A percentile compares a stretch with the other conserved stretches of the same genome.
phyloP scores from a whole-genome alignment of 257 asterid genomes.

The Coffea canephora region DNA sequence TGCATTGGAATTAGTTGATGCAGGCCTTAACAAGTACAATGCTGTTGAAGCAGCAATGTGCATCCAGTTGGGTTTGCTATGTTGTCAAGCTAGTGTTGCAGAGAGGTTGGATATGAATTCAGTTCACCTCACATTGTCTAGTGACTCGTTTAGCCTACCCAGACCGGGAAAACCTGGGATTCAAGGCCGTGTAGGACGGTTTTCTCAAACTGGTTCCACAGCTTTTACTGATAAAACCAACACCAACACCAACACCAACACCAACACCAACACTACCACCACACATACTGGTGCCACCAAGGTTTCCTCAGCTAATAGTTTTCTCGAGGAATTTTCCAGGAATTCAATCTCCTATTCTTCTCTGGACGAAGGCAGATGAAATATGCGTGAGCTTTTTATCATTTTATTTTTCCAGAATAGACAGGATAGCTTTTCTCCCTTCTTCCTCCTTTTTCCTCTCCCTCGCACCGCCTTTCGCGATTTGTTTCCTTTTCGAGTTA shows the following conservation, averaged over 20 bases:
- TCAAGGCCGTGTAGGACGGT: conserved; percentile 64
- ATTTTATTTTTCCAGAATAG: neutral
- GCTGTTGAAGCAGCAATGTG: conserved; percentile 59
- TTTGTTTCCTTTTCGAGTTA: neutral
- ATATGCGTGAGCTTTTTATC: neutral
- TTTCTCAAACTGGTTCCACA: conserved; percentile 49
- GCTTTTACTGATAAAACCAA: conserved; percentile 45
- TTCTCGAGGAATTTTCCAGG: conserved; percentile 60
- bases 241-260: conserved; percentile 33
- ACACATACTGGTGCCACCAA: conserved; percentile 38
- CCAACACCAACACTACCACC: conserved; percentile 32
- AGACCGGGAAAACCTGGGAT: conserved; percentile 69
- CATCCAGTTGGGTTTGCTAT: conserved; percentile 66
- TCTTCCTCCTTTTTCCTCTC: neutral
- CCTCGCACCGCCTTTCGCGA: neutral
- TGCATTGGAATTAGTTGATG: conserved; percentile 51
- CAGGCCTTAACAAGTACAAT: conserved; percentile 38
- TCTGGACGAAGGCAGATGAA: conserved; percentile 69
- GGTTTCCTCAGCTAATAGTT: conserved; percentile 35
- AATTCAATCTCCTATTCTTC: conserved; percentile 81
- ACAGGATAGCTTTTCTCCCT: neutral
- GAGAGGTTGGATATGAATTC: conserved; percentile 78
- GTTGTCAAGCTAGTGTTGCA: conserved; percentile 71
- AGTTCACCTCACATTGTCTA: conserved; percentile 54
- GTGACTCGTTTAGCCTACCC: conserved; percentile 64